phyloP scores from a whole-genome alignment of 23 red algal genomes.

The Agarophyton chilense region DNA sequence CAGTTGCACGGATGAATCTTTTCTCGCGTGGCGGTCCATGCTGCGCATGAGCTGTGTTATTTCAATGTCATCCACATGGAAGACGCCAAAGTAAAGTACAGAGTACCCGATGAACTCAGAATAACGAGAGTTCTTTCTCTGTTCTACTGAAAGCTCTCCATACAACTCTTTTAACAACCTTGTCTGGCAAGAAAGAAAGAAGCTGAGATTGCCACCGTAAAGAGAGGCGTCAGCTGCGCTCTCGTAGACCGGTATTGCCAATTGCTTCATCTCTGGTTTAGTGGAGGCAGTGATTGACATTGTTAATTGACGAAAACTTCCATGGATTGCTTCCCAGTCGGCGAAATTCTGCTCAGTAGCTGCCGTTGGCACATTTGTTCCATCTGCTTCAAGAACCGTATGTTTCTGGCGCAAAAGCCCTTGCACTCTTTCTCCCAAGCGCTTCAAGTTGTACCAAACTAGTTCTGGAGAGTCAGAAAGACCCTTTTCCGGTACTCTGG shows the following conservation, averaged over 20 bases:
- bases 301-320: constrained; percentile 55
- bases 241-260: constrained; percentile 66
- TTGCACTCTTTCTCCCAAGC: neutral
- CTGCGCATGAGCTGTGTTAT: constrained; percentile 29
- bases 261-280: constrained; percentile 13
- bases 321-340: constrained; percentile 47
- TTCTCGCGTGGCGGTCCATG: neutral
- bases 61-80: constrained; percentile 30
- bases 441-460: constrained; percentile 9
- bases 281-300: constrained; percentile 69
- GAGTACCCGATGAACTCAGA: constrained; percentile 57
- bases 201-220: constrained; percentile 56
- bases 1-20: neutral
- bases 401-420: constrained; percentile 5
- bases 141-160: constrained; percentile 1
- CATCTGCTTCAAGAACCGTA: neutral
- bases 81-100: constrained; percentile 60
- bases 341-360: neutral
- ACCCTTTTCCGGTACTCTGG: constrained; percentile 29
- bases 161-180: constrained; percentile 57
- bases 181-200: constrained; percentile 55
- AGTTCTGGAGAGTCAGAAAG: neutral
- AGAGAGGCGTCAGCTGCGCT: constrained; percentile 68
- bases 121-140: constrained; percentile 9
- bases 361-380: neutral